Evolutionary conservation across 306 rosid genomes (phyloP).

Genomic region (Quercus parvula): DNA sequence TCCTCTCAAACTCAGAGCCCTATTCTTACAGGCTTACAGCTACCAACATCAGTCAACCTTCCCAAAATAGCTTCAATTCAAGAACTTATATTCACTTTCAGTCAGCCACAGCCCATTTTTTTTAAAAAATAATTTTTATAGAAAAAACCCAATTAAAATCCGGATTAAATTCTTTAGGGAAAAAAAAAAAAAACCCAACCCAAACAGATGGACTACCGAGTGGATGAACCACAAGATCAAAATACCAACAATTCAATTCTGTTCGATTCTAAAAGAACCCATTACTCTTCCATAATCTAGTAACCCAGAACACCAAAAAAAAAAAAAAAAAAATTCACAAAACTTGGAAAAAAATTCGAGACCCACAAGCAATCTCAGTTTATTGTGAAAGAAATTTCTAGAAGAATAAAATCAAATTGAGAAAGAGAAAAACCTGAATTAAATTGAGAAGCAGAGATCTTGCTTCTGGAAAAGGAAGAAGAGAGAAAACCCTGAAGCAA

Average conservation of each 20-base stretch:
- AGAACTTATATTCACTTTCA: background rate
- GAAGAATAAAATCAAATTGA: background rate
- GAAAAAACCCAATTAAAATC: background rate
- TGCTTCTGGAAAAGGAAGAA: slow-evolving; percentile 62
- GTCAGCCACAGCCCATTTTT: background rate
- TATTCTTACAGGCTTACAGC: background rate
- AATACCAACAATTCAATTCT: background rate
- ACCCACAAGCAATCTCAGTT: slow-evolving; percentile 24
- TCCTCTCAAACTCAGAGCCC: background rate
- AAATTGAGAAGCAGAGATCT: slow-evolving; percentile 28
- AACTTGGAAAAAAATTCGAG: slow-evolving; percentile 11
- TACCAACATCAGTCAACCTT: background rate
- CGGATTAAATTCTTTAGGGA: background rate
- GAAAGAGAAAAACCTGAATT: slow-evolving; percentile 42
- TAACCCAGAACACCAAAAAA: background rate
- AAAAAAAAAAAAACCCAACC: background rate
- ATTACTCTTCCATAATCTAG: background rate
- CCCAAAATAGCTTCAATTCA: background rate
- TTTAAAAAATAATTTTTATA: background rate
- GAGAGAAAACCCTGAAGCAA: slow-evolving; percentile 77
- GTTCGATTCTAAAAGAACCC: background rate
- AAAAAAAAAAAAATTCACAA: background rate
- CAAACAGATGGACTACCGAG: background rate
- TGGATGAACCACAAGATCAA: background rate
- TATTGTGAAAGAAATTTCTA: background rate